Base-by-base conservation (phyloP, 2,329 filamentous ascomycete genomes). In the Epichloe festucae region DNA sequence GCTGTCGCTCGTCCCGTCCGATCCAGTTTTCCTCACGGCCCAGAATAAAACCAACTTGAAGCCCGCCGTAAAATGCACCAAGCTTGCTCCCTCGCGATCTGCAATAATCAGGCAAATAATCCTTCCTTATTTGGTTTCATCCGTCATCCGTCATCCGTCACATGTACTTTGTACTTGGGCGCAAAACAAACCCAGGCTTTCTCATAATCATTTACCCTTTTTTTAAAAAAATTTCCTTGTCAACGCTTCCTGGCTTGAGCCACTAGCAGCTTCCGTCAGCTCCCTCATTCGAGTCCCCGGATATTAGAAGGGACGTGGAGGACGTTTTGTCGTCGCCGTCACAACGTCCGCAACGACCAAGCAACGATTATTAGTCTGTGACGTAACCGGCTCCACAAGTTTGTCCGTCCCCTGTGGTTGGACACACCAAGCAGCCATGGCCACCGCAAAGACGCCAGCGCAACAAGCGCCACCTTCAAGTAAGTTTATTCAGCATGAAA, bases 391-490 rank as follows among this genome's bases (percentile, higher is more conserved):
- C 31, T 4, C 31, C 19, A n/a, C 38, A 31, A 31, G 27, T 31
- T 31, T 31, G 27, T 31, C 27, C 27, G 27, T 3, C 27, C 27
- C 7, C 3, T 10, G 27, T 27, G 27, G 2, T 27, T 27, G 27
- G 7, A 27, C 27, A 27, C 7, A 31, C 17, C 11, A 23, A 40
- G 21, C 49, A 17, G 48, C 39, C 10, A 53, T 52, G 48, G 50
- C 52, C 38, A 39, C 52, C 52, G 14, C 53, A 43, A 57, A 54
- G 27, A 40, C 54, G 19, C 45, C 52, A 6, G 49, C 50, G 35
- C 54, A 52, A 40, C 52, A 55, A 43, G 50, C 47, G 46, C 49
- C 47, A 21, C 45, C 48, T 41, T 17, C 51, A 46, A 49, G 53
- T 55, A 49, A 53, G 54, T 54, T 23, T 17, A 36, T 23, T 36